Evolutionary conservation across 768 basidiomycete genomes (phyloP).

Genomic region (Boletus rubropictus): DNA sequence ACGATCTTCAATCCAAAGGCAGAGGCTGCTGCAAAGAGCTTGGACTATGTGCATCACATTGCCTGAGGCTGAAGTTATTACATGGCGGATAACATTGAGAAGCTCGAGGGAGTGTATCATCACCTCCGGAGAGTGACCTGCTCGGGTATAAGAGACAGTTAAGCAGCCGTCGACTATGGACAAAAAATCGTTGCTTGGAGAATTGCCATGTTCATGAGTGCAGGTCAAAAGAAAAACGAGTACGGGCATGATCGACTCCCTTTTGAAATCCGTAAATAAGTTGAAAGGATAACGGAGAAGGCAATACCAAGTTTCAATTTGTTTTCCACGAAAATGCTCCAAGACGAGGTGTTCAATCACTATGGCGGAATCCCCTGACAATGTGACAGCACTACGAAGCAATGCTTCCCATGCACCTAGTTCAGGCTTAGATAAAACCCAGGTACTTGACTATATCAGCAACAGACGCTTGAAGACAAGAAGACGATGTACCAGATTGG

Average conservation of each 20-base stretch:
- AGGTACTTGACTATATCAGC: constrained; percentile 32
- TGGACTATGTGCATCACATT: constrained; percentile 34
- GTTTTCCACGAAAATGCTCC: constrained; percentile 11
- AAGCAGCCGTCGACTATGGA: constrained; percentile 29
- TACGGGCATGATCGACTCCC: constrained; percentile 18
- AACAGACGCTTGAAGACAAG: neutral
- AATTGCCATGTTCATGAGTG: constrained; percentile 2
- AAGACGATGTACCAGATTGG: constrained; percentile 40
- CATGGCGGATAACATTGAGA: constrained; percentile 31
- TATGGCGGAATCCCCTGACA: constrained; percentile 6
- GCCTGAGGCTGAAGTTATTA: constrained; percentile 27
- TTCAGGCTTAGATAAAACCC: constrained; percentile 42
- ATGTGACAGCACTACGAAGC: constrained; percentile 29
- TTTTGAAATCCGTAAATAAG: constrained; percentile 12
- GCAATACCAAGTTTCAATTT: constrained; percentile 21
- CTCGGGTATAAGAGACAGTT: constrained; percentile 30
- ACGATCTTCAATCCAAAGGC: constrained; percentile 51
- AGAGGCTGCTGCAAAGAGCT: constrained; percentile 35
- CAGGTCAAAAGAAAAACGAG: constrained; percentile 16
- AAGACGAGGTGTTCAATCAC: constrained; percentile 15
- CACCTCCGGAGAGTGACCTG: constrained; percentile 20
- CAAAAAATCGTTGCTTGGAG: constrained; percentile 23
- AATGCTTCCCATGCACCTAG: constrained; percentile 38
- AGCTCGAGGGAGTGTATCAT: constrained; percentile 31
- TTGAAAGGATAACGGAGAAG: neutral